Evolutionary conservation across 2,329 filamentous ascomycete species (phyloP).

Genomic region (Fonsecaea erecta): DNA sequence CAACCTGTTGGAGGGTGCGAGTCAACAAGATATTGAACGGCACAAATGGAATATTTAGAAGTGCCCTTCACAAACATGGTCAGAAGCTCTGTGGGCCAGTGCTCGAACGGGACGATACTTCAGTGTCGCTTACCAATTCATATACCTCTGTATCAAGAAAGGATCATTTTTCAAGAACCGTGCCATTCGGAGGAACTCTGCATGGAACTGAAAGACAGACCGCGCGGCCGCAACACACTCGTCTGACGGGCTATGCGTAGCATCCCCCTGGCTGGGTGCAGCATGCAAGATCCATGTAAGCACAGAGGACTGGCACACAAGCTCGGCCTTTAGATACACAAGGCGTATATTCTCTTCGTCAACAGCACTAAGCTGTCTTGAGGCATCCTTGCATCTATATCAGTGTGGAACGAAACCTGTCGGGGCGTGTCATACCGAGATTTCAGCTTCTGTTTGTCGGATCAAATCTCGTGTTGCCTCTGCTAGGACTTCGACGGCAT

Average conservation of each 20-base stretch:
- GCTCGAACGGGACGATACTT: no score
- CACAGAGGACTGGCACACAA: conserved; percentile 45
- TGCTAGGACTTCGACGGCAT: conserved; percentile 32
- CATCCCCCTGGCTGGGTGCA: conserved; percentile 24
- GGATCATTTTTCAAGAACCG: conserved; percentile 25
- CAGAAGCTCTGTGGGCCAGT: no score
- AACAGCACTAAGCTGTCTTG: no score
- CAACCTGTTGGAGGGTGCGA: conserved; percentile 39
- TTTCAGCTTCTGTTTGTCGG: conserved; percentile 22
- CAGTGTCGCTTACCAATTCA: conserved; percentile 43
- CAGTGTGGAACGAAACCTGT: no score
- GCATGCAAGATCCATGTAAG: conserved; percentile 43
- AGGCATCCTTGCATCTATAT: no score
- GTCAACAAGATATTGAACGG: conserved; percentile 48
- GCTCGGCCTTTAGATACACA: conserved; percentile 43
- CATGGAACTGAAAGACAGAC: conserved; percentile 44
- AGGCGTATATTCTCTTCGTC: background rate
- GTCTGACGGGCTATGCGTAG: conserved; percentile 15
- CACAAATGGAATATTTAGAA: conserved; percentile 46
- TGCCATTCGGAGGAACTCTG: conserved; percentile 33
- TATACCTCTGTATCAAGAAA: conserved; percentile 44
- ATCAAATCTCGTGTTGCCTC: conserved; percentile 36
- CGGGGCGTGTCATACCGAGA: conserved; percentile 22
- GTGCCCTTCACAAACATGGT: conserved; percentile 39
- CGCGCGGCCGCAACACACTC: conserved; percentile 44